Evolutionary conservation across 2,329 filamentous ascomycete species (phyloP).

Genomic region (Xylaria arbuscula): DNA sequence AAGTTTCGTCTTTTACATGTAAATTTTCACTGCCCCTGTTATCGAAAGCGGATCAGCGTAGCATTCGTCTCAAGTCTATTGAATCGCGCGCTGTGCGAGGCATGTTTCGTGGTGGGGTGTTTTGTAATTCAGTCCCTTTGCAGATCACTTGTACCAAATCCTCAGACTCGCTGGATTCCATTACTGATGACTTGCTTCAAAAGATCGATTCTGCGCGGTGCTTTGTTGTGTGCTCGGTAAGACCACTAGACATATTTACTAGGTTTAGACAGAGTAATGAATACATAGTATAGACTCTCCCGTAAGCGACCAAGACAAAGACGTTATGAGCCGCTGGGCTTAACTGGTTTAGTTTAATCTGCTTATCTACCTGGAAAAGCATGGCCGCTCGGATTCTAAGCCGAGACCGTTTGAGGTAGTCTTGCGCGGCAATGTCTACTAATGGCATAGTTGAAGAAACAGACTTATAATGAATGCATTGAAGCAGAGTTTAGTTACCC

Average conservation of each 20-base stretch:
- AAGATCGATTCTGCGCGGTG: constrained; percentile 1
- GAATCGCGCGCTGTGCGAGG: constrained; percentile 32
- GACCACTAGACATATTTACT: neutral
- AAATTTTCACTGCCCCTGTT: constrained; percentile 10
- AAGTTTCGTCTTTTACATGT: constrained; percentile 16
- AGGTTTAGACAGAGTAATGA: too few species aligned
- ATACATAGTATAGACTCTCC: too few species aligned
- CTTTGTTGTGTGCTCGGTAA: neutral
- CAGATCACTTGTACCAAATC: constrained; percentile 13
- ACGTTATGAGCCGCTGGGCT: neutral
- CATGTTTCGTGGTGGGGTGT: constrained; percentile 23
- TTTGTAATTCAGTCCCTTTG: constrained; percentile 29
- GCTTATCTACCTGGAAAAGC: constrained; percentile 1
- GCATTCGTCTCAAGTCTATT: constrained; percentile 33
- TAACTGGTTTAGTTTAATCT: neutral
- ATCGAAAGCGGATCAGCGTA: constrained; percentile 29
- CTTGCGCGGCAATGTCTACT: neutral
- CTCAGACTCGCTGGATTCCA: neutral
- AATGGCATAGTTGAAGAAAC: neutral
- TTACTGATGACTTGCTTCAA: constrained; percentile 11
- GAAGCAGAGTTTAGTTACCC: constrained; percentile 15
- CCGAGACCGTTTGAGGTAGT: neutral
- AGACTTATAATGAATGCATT: constrained; percentile 23
- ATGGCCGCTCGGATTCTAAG: neutral
- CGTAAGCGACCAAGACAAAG: neutral